These are phyloP conservation scores for Tylopilus sp. DNA, from an alignment of 768 basidiomycete genomes.

Conservation along the genomic window DNA sequence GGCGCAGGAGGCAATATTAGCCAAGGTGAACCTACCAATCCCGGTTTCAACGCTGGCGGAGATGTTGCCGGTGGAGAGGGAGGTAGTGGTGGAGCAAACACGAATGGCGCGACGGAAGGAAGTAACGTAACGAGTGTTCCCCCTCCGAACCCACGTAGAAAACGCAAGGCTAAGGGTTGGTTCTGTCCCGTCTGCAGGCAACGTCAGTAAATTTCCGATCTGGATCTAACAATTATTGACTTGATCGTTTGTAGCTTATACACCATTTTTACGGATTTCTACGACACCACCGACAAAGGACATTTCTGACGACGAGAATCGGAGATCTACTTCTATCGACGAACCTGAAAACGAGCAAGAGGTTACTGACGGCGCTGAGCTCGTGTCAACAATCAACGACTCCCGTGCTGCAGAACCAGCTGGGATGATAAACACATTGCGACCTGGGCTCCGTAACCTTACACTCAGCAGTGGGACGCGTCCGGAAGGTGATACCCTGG, in stretches of 20 bases:
- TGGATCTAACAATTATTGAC: neutral
- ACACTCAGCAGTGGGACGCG: slow-evolving; percentile 12
- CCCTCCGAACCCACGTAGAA: slow-evolving; percentile 55
- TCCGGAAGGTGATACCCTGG: slow-evolving; percentile 25
- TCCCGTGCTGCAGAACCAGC: slow-evolving; percentile 10
- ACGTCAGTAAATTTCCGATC: slow-evolving; percentile 69
- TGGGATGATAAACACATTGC: slow-evolving; percentile 24
- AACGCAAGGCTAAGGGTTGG: slow-evolving; percentile 95
- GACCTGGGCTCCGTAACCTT: slow-evolving; percentile 28
- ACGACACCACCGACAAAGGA: slow-evolving; percentile 55
- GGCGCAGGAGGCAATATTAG: slow-evolving; percentile 87
- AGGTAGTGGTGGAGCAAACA: slow-evolving; percentile 12
- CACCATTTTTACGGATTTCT: slow-evolving; percentile 80
- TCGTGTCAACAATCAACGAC: slow-evolving; percentile 1
- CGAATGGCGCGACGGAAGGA: slow-evolving; percentile 24
- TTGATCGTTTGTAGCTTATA: slow-evolving; percentile 58
- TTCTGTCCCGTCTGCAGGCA: slow-evolving; percentile 95
- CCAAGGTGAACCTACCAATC: slow-evolving; percentile 44
- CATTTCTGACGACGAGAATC: slow-evolving; percentile 31
- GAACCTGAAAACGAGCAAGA: slow-evolving; percentile 25
- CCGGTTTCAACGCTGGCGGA: slow-evolving; percentile 27
- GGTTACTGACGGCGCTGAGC: neutral
- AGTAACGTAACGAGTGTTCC: slow-evolving; percentile 23
- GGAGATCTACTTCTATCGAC: slow-evolving; percentile 24
- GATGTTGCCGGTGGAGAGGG: slow-evolving; percentile 23